Conservation (phyloP, 2,329 filamentous ascomycete genomes). For the Colletotrichum caudatum region DNA sequence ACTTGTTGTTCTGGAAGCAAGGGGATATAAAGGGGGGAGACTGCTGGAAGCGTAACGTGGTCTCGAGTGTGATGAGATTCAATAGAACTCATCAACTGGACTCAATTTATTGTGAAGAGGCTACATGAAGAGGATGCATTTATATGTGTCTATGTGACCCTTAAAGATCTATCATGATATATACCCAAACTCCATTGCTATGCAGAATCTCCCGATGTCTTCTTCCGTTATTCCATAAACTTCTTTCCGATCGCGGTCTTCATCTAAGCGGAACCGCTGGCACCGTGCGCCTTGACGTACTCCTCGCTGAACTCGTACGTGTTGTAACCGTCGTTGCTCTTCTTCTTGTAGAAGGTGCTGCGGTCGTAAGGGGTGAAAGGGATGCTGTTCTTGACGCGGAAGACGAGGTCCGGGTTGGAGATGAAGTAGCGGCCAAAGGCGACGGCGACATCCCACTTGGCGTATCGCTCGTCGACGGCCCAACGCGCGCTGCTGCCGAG, state of each 20-base stretch:
- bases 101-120: too few relatives aligned
- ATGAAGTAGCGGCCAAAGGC: conserved; percentile 55
- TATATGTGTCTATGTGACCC: neutral
- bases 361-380: conserved; percentile 54
- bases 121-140: neutral
- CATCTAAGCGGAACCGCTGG: conserved; percentile 23
- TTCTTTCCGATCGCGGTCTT: neutral
- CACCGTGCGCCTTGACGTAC: conserved; percentile 30
- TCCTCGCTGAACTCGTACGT: conserved; percentile 48
- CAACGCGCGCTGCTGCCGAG: conserved; percentile 43
- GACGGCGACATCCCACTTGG: conserved; percentile 45
- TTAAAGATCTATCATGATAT: conserved; percentile 1
- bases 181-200: conserved; percentile 34
- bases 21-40: too few relatives aligned
- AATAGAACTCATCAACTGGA: too few relatives aligned
- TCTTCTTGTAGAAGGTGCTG: conserved; percentile 53
- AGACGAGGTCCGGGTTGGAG: conserved; percentile 57
- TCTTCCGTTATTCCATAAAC: conserved; percentile 2
- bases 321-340: conserved; percentile 46
- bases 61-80: too few relatives aligned
- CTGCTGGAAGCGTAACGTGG: neutral
- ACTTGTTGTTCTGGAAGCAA: neutral
- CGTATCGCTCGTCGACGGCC: conserved; percentile 47
- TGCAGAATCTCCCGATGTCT: conserved; percentile 7
- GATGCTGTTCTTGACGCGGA: conserved; percentile 53